phyloP scores from a whole-genome alignment of 345 rosid species.

The Erysimum cheiranthoides region DNA sequence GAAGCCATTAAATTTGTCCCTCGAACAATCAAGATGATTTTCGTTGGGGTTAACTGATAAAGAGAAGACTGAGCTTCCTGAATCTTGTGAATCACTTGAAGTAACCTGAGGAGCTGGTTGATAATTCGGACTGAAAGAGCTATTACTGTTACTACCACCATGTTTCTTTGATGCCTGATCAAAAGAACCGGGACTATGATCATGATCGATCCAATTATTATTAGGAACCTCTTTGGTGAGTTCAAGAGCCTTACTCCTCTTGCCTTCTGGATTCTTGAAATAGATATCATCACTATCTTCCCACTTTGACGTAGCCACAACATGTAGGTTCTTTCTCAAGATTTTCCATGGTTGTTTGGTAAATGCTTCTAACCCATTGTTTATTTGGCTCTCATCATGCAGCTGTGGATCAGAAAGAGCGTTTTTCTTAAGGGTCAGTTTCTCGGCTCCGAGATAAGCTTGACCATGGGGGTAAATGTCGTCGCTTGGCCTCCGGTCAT shows the following conservation, averaged over 20 bases:
- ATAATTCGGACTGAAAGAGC: conserved; percentile 39
- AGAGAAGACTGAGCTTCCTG: conserved; percentile 46
- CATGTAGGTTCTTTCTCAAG: conserved; percentile 54
- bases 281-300: conserved; percentile 47
- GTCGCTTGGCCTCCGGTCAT: conserved; percentile 54
- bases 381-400: conserved; percentile 51
- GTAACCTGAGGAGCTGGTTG: conserved; percentile 36
- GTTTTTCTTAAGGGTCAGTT: conserved; percentile 53
- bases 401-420: conserved; percentile 63
- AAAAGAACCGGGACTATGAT: conserved; percentile 33
- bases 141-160: conserved; percentile 30
- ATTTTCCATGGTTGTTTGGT: conserved; percentile 41
- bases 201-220: conserved; percentile 43
- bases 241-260: conserved; percentile 33
- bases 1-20: conserved; percentile 39
- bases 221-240: conserved; percentile 31
- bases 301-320: conserved; percentile 49
- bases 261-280: conserved; percentile 32
- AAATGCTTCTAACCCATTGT: conserved; percentile 46
- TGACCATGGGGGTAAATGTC: conserved; percentile 47
- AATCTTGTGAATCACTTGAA: conserved; percentile 49
- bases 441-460: conserved; percentile 42
- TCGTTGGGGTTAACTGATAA: conserved; percentile 42
- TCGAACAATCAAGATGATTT: conserved; percentile 39
- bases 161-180: conserved; percentile 38